Base-by-base conservation (phyloP, 805 yeast species). In the Peterozyma toletana region DNA sequence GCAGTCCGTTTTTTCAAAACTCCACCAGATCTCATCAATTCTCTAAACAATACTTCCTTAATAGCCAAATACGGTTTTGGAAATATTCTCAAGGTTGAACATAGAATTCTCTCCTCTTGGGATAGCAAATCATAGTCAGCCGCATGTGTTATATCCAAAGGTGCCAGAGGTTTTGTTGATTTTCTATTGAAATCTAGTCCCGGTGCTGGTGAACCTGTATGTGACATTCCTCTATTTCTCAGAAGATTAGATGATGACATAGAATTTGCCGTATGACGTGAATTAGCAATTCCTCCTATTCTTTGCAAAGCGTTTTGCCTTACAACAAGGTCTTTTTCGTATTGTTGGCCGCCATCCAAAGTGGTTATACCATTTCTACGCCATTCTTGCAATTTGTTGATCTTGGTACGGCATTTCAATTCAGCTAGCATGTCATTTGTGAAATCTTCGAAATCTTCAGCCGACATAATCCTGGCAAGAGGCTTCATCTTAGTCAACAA, bases 1-100 rank as follows among this genome's bases (percentile, higher is more conserved):
- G 95, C 93, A 14, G 83, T 81, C 56, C 86, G 83, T 64, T 86
- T 83, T 66, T 86, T 86, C 55, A 93, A 60, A 6, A 74, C 64
- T 5, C 98, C 98, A 35, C 95, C 95, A 37, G 85, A 81, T 51
- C 86, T 80, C 35, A 90, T 67, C 30, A 95, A 78, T 57, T 90
- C 96, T 53, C 95, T 78, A 70, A 93, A 88, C 44, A 93, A 63
- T 3, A 87, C 79, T 59, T 87, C 96, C 58, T 93, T 93, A 50
- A 93, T 86, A 2, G 95, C 96, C 48, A 93, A 67, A 57, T 91
- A 93, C 3, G 98, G 95, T 60, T 93, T 91, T 13, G 99, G 99
- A 45, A 85, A 64, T 10, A 95, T 83, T 49, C 95, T 78, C 48
- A 95, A 69, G 40, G 80, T 84, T 4, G 90, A 73, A 64, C 99